Evolutionary conservation across 495 filamentous ascomycete species (phyloP), one percentile per base, ranked within the genome.

Genomic region (Neurospora sp.): DNA sequence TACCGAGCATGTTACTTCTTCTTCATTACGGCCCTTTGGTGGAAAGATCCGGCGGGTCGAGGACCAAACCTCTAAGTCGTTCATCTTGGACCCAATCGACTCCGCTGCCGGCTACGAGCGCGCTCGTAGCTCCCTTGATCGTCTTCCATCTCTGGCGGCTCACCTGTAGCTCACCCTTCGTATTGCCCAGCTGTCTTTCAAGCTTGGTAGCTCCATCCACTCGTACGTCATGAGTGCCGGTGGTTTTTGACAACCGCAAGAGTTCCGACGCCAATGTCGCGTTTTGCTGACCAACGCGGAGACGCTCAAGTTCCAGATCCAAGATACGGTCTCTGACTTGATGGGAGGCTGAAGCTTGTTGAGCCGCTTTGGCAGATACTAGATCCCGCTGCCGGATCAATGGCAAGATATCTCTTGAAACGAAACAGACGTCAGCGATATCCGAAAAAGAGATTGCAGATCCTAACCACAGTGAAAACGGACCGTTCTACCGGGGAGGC

Each of bases 81-180:
- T 89, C 87, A 80, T 97, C 89, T 68, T 88, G 84, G 27, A 87
- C 89, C 94, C 94, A 97, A 75, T 97, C 88, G 41, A 96, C 82
- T 59, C 94, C 94, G 79, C 94, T 97, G 8, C 91, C 93, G 31
- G 91, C 93, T 40, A 97, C 87, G 44, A 92, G 85, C 5, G 89
- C 92, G 71, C 90, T 91, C 14, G 90, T 85, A 37, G 92, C 86
- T 46, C 86, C 90, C 81, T 94, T 94, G 82, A 95, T 88, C 44
- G 89, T 87, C 70, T 89, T 89, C 90, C 91, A 93, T 75, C 84
- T 82, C 61, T 89, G 87, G 74, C 86, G 87, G 73, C 87, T 88
- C 18, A 80, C 81, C 74, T 84, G 86, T 46, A 90, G 78, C 37
- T 90, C 84, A 18, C 76, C 79, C 71, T 92, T 89, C 12, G 90